These are phyloP conservation scores for Aspergillus sp. DNA, from an alignment of 2,329 filamentous ascomycete species.

Conservation along the genomic window DNA sequence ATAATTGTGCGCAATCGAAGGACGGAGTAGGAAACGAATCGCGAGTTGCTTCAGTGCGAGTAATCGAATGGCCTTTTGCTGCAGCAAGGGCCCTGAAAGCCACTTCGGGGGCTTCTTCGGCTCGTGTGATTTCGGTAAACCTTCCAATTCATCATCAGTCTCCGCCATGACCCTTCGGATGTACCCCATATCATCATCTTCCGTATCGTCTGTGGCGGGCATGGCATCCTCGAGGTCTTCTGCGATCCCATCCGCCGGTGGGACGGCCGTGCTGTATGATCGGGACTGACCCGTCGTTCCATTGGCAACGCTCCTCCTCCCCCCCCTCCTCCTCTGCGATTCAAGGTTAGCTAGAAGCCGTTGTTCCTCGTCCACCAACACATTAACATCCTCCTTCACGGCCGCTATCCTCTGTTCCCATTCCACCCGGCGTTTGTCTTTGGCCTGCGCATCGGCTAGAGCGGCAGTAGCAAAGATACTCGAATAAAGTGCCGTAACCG, in stretches of 20 bases:
- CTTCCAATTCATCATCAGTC: too few species aligned
- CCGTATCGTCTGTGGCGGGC: neutral
- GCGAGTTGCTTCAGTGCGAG: constrained; percentile 33
- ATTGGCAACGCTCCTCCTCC: constrained; percentile 11
- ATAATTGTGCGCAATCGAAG: constrained; percentile 33
- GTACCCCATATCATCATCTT: neutral
- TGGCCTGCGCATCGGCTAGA: constrained; percentile 33
- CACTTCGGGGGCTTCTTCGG: neutral
- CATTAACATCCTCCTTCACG: constrained; percentile 35
- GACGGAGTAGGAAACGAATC: constrained; percentile 32
- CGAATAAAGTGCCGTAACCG: constrained; percentile 37
- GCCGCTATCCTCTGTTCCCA: constrained; percentile 36
- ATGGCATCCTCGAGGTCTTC: too few species aligned
- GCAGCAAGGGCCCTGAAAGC: neutral
- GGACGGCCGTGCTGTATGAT: constrained; percentile 7
- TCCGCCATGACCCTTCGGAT: too few species aligned
- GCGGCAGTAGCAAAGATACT: constrained; percentile 37
- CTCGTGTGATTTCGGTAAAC: neutral
- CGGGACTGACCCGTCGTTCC: constrained; percentile 17
- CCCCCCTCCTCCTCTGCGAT: constrained; percentile 15
- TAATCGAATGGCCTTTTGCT: constrained; percentile 29
- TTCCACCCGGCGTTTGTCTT: constrained; percentile 32
- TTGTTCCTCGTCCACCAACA: constrained; percentile 32
- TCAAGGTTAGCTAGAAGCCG: constrained; percentile 27
- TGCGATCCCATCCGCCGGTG: neutral